Evolutionary conservation across 225 moss, liverwort and hornwort genomes (phyloP).

Genomic region (Marchantia polymorpha): DNA sequence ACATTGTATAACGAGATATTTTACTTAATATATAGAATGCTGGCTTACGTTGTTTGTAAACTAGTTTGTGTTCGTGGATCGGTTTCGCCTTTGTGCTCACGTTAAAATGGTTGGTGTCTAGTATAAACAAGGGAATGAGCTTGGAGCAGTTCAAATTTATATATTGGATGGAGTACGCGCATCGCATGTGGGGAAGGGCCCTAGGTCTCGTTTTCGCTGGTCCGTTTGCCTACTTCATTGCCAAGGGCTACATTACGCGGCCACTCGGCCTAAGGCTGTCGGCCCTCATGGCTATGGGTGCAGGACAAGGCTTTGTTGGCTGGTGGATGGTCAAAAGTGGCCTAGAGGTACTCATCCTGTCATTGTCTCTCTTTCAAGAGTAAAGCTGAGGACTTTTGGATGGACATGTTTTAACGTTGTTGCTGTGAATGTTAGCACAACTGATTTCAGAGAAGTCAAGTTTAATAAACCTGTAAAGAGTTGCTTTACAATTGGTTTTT

Average conservation of each 20-base stretch:
- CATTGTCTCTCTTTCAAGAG: not conserved
- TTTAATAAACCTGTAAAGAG: too few relatives aligned
- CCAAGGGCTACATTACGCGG: constrained; percentile 82
- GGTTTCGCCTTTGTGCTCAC: not conserved
- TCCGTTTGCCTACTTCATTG: constrained; percentile 89
- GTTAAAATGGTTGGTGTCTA: constrained; percentile 29
- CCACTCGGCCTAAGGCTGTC: constrained; percentile 73
- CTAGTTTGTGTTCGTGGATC: not conserved
- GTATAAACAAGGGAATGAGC: constrained; percentile 86
- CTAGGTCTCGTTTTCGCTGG: constrained; percentile 93
- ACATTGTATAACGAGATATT: not conserved
- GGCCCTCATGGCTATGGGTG: constrained; percentile 96
- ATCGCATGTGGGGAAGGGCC: constrained; percentile 73
- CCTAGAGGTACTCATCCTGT: constrained; percentile 65
- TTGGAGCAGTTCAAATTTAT: constrained; percentile 92
- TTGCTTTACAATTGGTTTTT: not conserved
- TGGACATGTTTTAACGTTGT: not conserved
- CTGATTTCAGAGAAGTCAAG: not conserved
- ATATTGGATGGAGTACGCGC: constrained; percentile 99
- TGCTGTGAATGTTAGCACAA: not conserved
- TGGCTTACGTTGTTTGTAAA: not conserved
- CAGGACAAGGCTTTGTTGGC: constrained; percentile 90
- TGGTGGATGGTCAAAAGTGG: constrained; percentile 99
- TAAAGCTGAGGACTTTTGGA: not conserved
- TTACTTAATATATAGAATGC: not conserved